Base-by-base conservation (phyloP, 2,329 filamentous ascomycete species). In the Mycocentrospora acerina region DNA sequence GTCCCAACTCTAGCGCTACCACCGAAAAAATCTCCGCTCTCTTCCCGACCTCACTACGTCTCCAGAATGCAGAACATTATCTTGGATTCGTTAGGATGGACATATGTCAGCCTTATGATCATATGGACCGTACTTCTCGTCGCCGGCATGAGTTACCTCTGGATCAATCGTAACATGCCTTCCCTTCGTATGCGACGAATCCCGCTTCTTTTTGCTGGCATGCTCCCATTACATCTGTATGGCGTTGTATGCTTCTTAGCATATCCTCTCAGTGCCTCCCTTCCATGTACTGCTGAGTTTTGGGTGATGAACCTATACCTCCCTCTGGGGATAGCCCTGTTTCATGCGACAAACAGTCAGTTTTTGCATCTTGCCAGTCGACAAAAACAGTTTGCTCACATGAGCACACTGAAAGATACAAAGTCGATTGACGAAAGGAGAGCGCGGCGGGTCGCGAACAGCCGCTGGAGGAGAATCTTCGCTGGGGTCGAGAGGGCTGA, bases 321-420 rank as follows among this genome's bases (percentile, higher is more conserved):
- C 1, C 60, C 59, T 15, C 42, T 59, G 24, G 60, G 60, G 10
- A 57, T 60, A 24, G 60, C 59, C 7, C 41, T 65, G 34, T 64
- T 65, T 28, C 60, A 64, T 32, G 55, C 60, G 3, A 51, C 61
- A n/a, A 65, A 65, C 35, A 62, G 55, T n/a, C 61, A 65, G 34
- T 65, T 65, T 26, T 33, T 64, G 24, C 51, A 65, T 22, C 42
- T 64, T 24, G 58, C 60, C 3, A 60, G 55, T 25, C 57, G 58
- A 26, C 61, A 65, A 40, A 62, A 61, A 45, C 58, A 59, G 18
- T 62, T 54, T 24, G 53, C 58, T 9, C 51, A 43, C 7, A 49
- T 58, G 43, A 58, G 47, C 37, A 44, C 51, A 5, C 22, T 64
- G 35, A 56, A 45, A 14, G 55, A 60, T 11, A 43, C 51, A 14